Conservation (phyloP, 1,284 basidiomycete genomes). For the Taiwanofungus camphoratus region DNA sequence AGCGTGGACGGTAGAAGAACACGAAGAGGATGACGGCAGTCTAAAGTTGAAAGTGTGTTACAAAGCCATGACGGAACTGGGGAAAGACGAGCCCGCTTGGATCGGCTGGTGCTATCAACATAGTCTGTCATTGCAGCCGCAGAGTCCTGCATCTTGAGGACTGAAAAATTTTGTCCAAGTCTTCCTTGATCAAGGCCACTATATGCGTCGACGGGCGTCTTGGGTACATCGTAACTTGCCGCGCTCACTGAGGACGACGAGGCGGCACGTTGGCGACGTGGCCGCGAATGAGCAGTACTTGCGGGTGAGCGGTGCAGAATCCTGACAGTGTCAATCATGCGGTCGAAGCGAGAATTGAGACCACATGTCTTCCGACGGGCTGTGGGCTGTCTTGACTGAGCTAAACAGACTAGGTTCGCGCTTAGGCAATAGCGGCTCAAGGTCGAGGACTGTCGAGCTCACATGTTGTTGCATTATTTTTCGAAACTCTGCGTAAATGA, state of each 20-base stretch:
- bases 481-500: no score
- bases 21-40: conserved; percentile 40
- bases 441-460: no score
- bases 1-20: conserved; percentile 28
- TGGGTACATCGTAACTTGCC: conserved; percentile 32
- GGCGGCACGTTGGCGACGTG: conserved; percentile 25
- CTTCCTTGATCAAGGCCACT: conserved; percentile 27
- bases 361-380: conserved; percentile 46
- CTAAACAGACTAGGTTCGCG: no score
- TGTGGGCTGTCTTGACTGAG: background rate
- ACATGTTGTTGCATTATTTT: no score
- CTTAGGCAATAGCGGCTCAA: no score
- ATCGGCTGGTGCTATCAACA: background rate
- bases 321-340: conserved; percentile 56
- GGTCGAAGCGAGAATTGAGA: conserved; percentile 58
- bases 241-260: conserved; percentile 27
- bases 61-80: conserved; percentile 37
- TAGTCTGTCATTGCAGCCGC: background rate
- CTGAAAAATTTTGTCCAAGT: conserved; percentile 35
- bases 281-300: conserved; percentile 16
- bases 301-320: conserved; percentile 26
- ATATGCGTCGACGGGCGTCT: conserved; percentile 40
- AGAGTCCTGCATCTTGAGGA: conserved; percentile 35
- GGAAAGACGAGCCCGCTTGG: conserved; percentile 15
- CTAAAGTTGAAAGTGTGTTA: conserved; percentile 35